Base-by-base conservation (phyloP, 352 stramenopile genomes). In the Globisporangium camurandrum region DNA sequence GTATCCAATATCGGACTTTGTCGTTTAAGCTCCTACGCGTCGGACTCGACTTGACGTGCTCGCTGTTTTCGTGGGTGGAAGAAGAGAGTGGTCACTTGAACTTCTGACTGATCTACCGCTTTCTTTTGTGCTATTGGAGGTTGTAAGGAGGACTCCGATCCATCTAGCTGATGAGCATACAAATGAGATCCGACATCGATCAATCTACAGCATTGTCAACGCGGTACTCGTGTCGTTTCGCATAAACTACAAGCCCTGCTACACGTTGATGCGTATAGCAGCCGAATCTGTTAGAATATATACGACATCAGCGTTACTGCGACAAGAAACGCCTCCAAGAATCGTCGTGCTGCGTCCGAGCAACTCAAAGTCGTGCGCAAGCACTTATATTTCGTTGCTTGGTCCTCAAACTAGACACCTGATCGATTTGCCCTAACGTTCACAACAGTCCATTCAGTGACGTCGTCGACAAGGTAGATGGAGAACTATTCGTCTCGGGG, bases 311-410 rank as follows among this genome's bases (percentile, higher is more conserved):
- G 11, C 6, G 6, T 11, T 11, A n/a, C 30, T 11, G 30, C 30
- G 6, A 6, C 30, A 34, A 34, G 30, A 6, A 6, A 11, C 30
- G 6, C 30, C 30, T 12, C 30, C 11, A 11, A 6, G 30, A 6
- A 54, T 57, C 11, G 41, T 57, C 33, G 27, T 40, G 0, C 56
- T 40, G 16, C 46, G 31, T 3, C 14, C 11, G 46, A 60, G 11
- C 33, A 47, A 1, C 19, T 63, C 33, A 57, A 59, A 20, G 27
- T 57, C 0, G 46, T 66, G 23, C 44, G 59, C 27, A 59, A 62
- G 31, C 58, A 66, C 19, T 56, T 62, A 10, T 42, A 0, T 2
- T 44, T 1, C 41, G 54, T 1, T 62, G 46, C 31, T 9, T 67
- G 9, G 59, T 67, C 1, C 26, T 67, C 3, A 54, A 63, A 17